Evolutionary conservation across 768 basidiomycete species (phyloP).

Genomic region (Russula ochroleuca): DNA sequence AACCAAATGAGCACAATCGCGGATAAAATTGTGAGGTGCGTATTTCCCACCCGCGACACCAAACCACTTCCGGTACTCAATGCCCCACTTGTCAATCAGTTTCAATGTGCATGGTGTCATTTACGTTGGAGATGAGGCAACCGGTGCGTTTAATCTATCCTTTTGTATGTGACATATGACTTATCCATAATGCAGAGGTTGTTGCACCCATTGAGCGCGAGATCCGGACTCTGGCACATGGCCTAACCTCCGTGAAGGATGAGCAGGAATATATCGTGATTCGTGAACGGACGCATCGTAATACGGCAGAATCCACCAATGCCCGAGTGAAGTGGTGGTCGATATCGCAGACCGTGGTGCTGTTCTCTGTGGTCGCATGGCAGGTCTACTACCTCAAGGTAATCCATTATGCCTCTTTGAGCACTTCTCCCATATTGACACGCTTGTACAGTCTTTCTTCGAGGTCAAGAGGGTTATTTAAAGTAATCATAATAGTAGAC

Average conservation of each 20-base stretch:
- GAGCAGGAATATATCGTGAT: conserved; percentile 99
- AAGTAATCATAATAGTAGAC: conserved; percentile 2
- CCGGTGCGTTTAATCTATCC: conserved; percentile 50
- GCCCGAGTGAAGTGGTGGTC: conserved; percentile 99
- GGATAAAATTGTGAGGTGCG: conserved; percentile 90
- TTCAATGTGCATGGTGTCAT: conserved; percentile 99
- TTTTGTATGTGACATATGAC: background rate
- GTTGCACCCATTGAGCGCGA: conserved; percentile 96
- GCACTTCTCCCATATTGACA: conserved; percentile 22
- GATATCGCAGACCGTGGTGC: conserved; percentile 78
- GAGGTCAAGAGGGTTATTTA: conserved; percentile 88
- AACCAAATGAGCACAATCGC: conserved; percentile 98
- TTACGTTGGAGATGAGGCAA: conserved; percentile 70
- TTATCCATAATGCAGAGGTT: conserved; percentile 47
- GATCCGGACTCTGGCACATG: conserved; percentile 79
- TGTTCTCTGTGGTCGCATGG: conserved; percentile 91
- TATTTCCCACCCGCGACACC: conserved; percentile 4
- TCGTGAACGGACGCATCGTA: conserved; percentile 85
- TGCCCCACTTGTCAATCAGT: conserved; percentile 40
- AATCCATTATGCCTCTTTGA: conserved; percentile 24
- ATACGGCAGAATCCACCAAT: conserved; percentile 92
- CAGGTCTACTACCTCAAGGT: conserved; percentile 97
- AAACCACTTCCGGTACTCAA: background rate
- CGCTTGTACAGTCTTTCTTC: conserved; percentile 64
- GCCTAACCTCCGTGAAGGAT: conserved; percentile 87